Evolutionary conservation across 441 rosid species (phyloP), one percentile per base, ranked within the genome.

Genomic region (Eugenia klotzschiana): DNA sequence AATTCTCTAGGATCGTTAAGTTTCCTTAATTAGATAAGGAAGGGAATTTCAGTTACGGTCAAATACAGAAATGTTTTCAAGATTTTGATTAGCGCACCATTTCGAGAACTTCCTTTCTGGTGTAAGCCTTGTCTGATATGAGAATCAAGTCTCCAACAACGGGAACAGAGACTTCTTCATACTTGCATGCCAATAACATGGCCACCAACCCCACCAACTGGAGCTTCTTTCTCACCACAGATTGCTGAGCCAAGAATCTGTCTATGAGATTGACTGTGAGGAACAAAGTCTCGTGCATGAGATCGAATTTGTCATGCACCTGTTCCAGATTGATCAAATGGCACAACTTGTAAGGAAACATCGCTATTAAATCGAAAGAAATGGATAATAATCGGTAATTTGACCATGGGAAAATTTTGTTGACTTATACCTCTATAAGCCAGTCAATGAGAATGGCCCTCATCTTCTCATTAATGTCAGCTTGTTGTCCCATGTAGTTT

Each of bases 241-340:
- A 72, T 85, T 93, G 92, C 83, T 86, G 90, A 15, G 96, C 92
- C 83, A 97, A 89, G 88, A 94, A 97, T 91, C 99, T 94, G 87
- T 97, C 99, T 58, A 97, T 89, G 43, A 97, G 89, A 88, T 97
- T 94, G 82, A 97, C 92, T 2, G 98, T 94, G 4, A 97, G 97
- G 86, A 92, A 97, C 82, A 97, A 85, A n/a, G 99, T 97, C 92
- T 95, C 99, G 0, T 89, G 91, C 97, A 91, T 90, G 86, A 95
- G 90, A 60, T 93, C 96, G 85, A 97, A 97, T 91, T 97, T 97
- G 92, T 97, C 94, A 54, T 95, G 99, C 40, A 97, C 99, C 98
- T 96, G 94, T 55, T 54, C 7, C 85, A 69, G 77, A 33, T 69
- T 0, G 8, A 69, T 69, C 77, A 69, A 60, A 69, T 69, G 46